Percentiles rank a stretch among this genome's conserved stretches.
phyloP scores from a whole-genome alignment of 345 rosid species.

The Geranium rotundifolium region DNA sequence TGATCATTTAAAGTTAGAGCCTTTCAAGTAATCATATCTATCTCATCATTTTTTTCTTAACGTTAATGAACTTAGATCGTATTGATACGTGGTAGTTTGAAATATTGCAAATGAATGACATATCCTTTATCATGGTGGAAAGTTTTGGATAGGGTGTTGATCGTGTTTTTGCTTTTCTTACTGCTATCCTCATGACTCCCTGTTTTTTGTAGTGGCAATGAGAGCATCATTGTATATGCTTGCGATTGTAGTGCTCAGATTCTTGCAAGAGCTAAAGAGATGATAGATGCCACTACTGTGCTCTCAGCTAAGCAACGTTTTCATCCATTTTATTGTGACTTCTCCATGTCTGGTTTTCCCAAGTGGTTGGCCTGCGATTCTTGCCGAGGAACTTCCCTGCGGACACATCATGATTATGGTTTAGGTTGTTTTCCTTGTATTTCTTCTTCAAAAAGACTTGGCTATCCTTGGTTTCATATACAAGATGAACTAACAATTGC shows the following conservation, averaged over 20 bases:
- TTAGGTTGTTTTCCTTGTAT: conserved; percentile 16
- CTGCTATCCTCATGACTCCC: not conserved
- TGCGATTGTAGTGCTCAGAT: conserved; percentile 77
- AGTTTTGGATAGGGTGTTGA: not conserved
- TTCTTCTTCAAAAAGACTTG: too few species aligned
- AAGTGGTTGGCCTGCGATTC: conserved; percentile 44
- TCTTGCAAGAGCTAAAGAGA: conserved; percentile 54
- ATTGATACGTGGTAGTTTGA: too few species aligned
- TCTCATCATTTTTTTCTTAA: not conserved
- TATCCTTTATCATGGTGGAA: too few species aligned
- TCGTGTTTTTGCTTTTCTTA: too few species aligned
- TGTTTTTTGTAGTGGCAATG: conserved; percentile 39
- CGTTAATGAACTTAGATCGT: too few species aligned
- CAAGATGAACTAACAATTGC: not conserved
- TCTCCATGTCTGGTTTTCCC: conserved; percentile 47
- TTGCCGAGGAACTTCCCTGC: conserved; percentile 23
- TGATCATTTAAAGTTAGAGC: not conserved
- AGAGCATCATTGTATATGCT: conserved; percentile 51
- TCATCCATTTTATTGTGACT: conserved; percentile 54
- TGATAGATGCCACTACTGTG: conserved; percentile 17
- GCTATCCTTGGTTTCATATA: not conserved
- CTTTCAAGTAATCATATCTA: not conserved
- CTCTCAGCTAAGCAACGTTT: conserved; percentile 23
- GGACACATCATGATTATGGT: conserved; percentile 12
- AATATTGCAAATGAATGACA: too few species aligned